These are phyloP conservation scores for Bolboschoenus planiculmis DNA, from an alignment of 176 grass and related monocot species.

Conservation along the genomic window DNA sequence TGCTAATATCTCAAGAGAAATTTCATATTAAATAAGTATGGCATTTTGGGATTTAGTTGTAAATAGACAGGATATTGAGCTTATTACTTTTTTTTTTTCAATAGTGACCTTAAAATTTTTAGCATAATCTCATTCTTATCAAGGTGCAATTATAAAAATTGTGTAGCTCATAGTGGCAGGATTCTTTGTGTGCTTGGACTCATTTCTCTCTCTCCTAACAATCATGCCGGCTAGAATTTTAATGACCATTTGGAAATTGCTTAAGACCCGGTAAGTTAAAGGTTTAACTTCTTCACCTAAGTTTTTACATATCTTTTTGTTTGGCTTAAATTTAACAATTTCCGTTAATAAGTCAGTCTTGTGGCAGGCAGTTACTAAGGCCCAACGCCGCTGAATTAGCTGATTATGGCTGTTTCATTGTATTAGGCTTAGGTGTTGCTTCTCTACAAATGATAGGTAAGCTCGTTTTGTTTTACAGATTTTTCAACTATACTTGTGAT, in stretches of 20 bases:
- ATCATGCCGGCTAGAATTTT: constrained; percentile 87
- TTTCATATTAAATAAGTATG: background rate
- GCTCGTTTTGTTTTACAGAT: background rate
- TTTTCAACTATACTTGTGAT: background rate
- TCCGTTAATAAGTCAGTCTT: constrained; percentile 17
- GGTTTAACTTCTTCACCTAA: constrained; percentile 23
- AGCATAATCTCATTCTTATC: background rate
- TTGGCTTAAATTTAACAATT: background rate
- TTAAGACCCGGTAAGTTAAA: constrained; percentile 58
- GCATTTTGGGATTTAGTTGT: background rate
- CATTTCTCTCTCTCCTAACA: constrained; percentile 80
- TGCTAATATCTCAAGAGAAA: background rate
- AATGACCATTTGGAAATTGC: constrained; percentile 61
- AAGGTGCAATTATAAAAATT: constrained; percentile 31
- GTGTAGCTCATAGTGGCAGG: constrained; percentile 83
- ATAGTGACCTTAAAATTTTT: background rate
- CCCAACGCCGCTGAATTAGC: constrained; percentile 90
- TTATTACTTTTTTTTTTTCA: background rate
- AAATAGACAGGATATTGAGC: background rate
- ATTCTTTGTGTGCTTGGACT: constrained; percentile 91
- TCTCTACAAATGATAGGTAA: constrained; percentile 91
- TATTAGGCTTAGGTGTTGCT: constrained; percentile 77
- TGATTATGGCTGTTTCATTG: constrained; percentile 96
- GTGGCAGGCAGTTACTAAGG: constrained; percentile 67
- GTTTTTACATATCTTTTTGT: background rate